Evolutionary conservation across 805 yeast species (phyloP), one percentile per base, ranked within the genome.

Genomic region (Candida quercuum): DNA sequence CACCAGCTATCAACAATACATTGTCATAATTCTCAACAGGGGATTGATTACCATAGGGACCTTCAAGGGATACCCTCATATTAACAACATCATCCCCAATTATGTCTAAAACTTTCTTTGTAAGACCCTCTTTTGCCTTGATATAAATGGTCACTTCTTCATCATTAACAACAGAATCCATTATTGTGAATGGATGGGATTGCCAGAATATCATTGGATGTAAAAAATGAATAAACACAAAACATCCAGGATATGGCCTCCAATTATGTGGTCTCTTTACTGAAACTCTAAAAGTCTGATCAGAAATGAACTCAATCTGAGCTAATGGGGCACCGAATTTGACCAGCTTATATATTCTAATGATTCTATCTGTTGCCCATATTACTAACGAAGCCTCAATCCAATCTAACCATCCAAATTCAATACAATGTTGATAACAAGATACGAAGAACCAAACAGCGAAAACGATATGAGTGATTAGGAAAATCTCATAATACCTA

Each of bases 181-280:
- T 62, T 7, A 74, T 60, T 2, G 89, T 78, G 60, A 84, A 81
- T 4, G 89, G 89, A 54, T 82, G 87, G 4, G 81, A 74, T 53
- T 82, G 86, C 78, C 80, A 79, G 53, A 80, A 76, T 32, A 68
- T 59, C 3, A 60, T 51, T 28, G 70, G 63, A 27, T 72, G 62
- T 37, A 79, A 47, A 54, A 81, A 76, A 57, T 78, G 72, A 28
- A 84, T 58, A 50, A 65, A 81, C 3, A 69, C 75, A 51, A 61
- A 74, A 17, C 71, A 64, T 25, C 85, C 83, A 3, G 86, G 80
- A 34, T 48, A 59, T 19, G 71, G 62, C 15, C 60, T 62, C 73
- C 81, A 76, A 36, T 48, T 47, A 5, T 52, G 51, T 16, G 88
- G 83, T 42, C 47, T 43, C 10, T 51, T 51, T 3, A 66, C 48